Conservation (phyloP, 768 basidiomycete species). For the Phaffia australis region DNA sequence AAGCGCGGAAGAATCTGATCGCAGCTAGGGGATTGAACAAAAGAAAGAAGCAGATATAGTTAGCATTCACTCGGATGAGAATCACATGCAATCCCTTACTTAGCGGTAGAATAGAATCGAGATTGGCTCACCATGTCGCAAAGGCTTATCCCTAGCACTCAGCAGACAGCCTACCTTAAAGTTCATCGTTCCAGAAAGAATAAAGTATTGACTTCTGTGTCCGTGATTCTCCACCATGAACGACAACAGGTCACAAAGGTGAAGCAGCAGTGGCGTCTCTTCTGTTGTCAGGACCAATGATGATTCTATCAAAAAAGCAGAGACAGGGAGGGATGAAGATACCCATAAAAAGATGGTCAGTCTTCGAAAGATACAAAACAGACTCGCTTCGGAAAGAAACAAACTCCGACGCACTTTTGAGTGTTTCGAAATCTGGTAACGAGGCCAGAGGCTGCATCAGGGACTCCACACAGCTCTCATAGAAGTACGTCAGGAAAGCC, state of each 20-base stretch:
- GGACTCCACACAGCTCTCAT: slow-evolving; percentile 62
- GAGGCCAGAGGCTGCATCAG: slow-evolving; percentile 70
- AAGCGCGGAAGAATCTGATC: slow-evolving; percentile 79
- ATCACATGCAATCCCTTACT: no score
- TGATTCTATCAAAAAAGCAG: not conserved
- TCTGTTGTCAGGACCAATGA: slow-evolving; percentile 45
- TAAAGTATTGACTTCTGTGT: slow-evolving; percentile 82
- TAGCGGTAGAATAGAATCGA: slow-evolving; percentile 26
- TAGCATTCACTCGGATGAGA: not conserved
- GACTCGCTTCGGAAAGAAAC: not conserved
- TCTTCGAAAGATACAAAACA: not conserved
- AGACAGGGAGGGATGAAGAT: not conserved
- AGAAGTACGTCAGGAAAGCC: slow-evolving; percentile 85
- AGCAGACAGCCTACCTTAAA: slow-evolving; percentile 64
- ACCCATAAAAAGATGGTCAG: not conserved
- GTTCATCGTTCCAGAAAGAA: slow-evolving; percentile 69
- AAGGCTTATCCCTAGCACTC: slow-evolving; percentile 74
- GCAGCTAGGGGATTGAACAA: slow-evolving; percentile 49
- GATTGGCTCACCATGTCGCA: slow-evolving; percentile 64
- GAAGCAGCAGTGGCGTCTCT: slow-evolving; percentile 69
- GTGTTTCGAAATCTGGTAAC: slow-evolving; percentile 56
- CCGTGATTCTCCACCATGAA: slow-evolving; percentile 79
- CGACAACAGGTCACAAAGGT: slow-evolving; percentile 81
- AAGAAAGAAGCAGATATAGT: not conserved
- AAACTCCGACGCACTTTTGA: slow-evolving; percentile 40